These are phyloP conservation scores for Papiliotrema nemorosa DNA, from an alignment of 1,284 basidiomycete genomes.

Conservation along the genomic window DNA sequence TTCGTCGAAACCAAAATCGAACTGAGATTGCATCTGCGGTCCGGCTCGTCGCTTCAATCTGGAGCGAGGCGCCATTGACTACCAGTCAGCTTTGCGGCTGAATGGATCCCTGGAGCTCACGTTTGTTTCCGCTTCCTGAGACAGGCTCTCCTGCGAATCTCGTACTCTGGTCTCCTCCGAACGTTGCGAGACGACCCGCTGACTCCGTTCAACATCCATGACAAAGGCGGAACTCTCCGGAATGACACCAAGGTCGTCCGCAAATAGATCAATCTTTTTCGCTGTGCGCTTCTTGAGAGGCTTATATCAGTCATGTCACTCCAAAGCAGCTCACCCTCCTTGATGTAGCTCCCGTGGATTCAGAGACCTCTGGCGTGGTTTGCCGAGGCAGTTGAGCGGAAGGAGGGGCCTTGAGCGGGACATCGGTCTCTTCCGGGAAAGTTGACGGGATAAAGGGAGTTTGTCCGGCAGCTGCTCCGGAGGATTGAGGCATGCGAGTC, in stretches of 20 bases:
- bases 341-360: neutral
- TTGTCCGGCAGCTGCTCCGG: neutral
- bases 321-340: neutral
- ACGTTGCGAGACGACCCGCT: neutral
- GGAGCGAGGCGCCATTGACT: neutral
- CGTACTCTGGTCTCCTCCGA: neutral
- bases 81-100: neutral
- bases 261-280: conserved; percentile 4
- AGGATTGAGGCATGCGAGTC: neutral
- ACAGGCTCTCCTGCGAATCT: neutral
- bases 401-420: neutral
- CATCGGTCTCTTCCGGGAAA: conserved; percentile 26
- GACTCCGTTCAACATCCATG: neutral
- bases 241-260: conserved; percentile 2
- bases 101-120: neutral
- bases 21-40: conserved; percentile 8
- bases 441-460: conserved; percentile 30
- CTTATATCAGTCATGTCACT: neutral
- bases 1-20: conserved; percentile 16
- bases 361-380: neutral
- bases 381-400: neutral
- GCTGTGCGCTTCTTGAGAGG: conserved; percentile 5
- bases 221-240: neutral
- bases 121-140: neutral
- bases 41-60: conserved; percentile 11